Conservation (phyloP, 78 protist species). For the Dictyostelium citrinum region DNA sequence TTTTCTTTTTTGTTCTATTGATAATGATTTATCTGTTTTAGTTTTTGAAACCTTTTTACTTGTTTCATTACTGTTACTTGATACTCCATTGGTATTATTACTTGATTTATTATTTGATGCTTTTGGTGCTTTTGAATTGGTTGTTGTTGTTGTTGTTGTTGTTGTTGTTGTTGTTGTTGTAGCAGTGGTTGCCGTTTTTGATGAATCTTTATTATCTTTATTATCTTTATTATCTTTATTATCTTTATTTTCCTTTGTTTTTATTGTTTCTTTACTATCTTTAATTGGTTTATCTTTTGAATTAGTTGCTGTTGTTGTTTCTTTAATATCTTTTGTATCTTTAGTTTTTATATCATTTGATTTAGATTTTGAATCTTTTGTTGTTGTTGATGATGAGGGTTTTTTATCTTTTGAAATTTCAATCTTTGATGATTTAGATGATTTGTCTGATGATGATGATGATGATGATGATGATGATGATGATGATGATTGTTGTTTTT, state of each 20-base stretch:
- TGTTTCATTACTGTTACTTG: not conserved
- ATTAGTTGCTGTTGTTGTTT: not conserved
- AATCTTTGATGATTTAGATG: not conserved
- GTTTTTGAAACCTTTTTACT: not conserved
- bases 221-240: not conserved
- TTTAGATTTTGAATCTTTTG: not conserved
- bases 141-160: not conserved
- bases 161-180: not conserved
- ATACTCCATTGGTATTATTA: not conserved
- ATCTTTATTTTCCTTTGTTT: not conserved
- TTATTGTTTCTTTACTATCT: not conserved
- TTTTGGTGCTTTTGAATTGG: not conserved
- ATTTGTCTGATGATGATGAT: not conserved
- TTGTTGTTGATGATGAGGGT: not conserved
- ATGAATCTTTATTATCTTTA: not conserved
- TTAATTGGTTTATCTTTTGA: not conserved
- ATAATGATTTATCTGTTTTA: not conserved
- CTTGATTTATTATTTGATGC: not conserved
- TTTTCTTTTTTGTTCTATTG: slow-evolving; percentile 13
- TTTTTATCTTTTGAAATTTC: too few species aligned
- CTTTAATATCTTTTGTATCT: not conserved
- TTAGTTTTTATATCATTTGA: not conserved
- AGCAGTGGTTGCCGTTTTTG: not conserved
- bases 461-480: not conserved
- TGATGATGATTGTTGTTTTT: not conserved